Base-by-base conservation (phyloP, 352 stramenopile species). In the Globisporangium acanthophoron region DNA sequence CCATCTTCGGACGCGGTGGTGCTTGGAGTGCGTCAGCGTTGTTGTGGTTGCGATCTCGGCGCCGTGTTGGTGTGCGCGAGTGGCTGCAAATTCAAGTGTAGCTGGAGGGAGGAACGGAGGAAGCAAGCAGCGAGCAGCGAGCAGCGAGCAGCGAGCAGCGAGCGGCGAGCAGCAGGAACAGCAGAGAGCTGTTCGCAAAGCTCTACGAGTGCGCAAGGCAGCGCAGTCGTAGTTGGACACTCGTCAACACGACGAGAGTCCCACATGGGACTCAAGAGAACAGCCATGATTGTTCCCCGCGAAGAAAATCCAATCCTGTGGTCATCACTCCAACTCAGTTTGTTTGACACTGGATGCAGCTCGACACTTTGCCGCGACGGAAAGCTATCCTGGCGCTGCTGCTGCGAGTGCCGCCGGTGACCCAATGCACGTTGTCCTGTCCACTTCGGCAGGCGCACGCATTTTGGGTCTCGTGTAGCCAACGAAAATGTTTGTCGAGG, bases 401-500 rank as follows among this genome's bases (percentile, higher is more conserved):
- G 33, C 33, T 37, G 33, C 33, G 9, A 37, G 33, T 37, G 33
- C 33, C 33, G 9, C 33, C 5, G 5, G 33, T 12, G 9, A 37
- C 33, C 1, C 33, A 9, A 11, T 12, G 9, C 9, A 0, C 9
- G 1, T 37, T 11, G 6, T 12, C 33, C 9, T 37, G 33, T 37
- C 33, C 33, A 37, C 33, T 37, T 37, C 33, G 9, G 33, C 33
- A 37, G 9, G 33, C 9, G 33, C 33, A 37, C 13, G 43, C 43
- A 24, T 48, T 48, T n/a, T 48, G 43, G 43, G n/a, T 48, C n/a
- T 48, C 43, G 43, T 48, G 43, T 3, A 48, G 7, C 43, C 43
- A 48, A 29, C 37, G 37, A 43, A 43, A 43, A 18, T 43, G 37
- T 5, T 37, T 11, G 33, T 37, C 33, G 9, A 37, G 33, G 9